phyloP scores from a whole-genome alignment of 768 basidiomycete species.

The Tulasnella sp. region DNA sequence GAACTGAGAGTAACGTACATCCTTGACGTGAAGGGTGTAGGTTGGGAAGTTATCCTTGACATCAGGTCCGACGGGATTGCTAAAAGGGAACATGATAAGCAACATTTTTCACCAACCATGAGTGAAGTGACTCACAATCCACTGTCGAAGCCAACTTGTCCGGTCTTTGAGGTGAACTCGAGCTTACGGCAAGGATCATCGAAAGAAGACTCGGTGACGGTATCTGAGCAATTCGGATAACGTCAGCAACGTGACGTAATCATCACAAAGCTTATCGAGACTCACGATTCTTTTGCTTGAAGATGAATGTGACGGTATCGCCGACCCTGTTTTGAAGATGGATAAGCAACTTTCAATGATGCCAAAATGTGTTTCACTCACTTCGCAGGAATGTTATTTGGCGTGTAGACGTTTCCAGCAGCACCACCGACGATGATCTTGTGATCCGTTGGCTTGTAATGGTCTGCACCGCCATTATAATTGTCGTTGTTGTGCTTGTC shows the following conservation, averaged over 20 bases:
- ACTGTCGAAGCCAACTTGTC: constrained; percentile 44
- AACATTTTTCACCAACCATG: background rate
- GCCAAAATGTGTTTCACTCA: constrained; percentile 19
- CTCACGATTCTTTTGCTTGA: constrained; percentile 33
- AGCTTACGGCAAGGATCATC: constrained; percentile 48
- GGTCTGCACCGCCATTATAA: no score
- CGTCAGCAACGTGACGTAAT: background rate
- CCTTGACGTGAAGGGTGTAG: constrained; percentile 6
- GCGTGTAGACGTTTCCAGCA: constrained; percentile 11
- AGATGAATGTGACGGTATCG: constrained; percentile 47
- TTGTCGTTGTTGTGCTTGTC: no score
- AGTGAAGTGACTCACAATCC: constrained; percentile 33
- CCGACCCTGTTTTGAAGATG: constrained; percentile 27
- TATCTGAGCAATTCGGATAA: constrained; percentile 18
- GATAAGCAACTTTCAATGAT: constrained; percentile 12
- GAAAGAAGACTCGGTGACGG: constrained; percentile 49
- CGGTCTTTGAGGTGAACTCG: no score
- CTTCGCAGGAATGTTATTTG: constrained; percentile 17
- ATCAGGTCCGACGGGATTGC: constrained; percentile 29
- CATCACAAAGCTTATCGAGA: constrained; percentile 13
- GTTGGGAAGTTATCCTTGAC: constrained; percentile 28
- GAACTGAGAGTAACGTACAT: constrained; percentile 20
- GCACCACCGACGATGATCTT: constrained; percentile 13
- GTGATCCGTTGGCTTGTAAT: constrained; percentile 3
- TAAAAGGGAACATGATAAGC: constrained; percentile 10